Conservation (phyloP, 495 filamentous ascomycete genomes). For the Hypoxylon perforatum region DNA sequence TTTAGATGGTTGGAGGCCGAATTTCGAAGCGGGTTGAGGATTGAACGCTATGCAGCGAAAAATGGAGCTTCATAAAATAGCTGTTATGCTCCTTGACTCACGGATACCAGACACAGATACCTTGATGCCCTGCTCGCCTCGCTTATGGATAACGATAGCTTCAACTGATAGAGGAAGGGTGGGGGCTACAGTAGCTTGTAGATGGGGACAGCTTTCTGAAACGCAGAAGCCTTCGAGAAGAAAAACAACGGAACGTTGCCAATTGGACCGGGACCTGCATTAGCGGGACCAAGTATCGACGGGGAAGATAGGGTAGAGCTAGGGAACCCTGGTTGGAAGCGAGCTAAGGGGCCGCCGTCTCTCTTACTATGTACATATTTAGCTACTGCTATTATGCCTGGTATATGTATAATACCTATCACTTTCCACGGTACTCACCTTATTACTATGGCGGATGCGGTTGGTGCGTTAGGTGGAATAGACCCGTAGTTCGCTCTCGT, state of each 20-base stretch:
- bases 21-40: slow-evolving; percentile 8
- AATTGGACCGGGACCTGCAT: slow-evolving; percentile 44
- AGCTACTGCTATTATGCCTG: neutral
- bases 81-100: slow-evolving; percentile 15
- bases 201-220: slow-evolving; percentile 29
- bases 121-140: slow-evolving; percentile 29
- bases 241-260: slow-evolving; percentile 39
- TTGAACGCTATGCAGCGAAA: slow-evolving; percentile 30
- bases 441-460: slow-evolving; percentile 4
- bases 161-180: slow-evolving; percentile 2
- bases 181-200: slow-evolving; percentile 8
- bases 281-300: slow-evolving; percentile 39
- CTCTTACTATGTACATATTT: neutral
- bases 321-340: neutral
- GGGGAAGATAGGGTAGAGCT: slow-evolving; percentile 31
- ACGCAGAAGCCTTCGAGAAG: slow-evolving; percentile 43
- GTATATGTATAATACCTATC: slow-evolving; percentile 8
- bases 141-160: slow-evolving; percentile 38
- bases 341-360: slow-evolving; percentile 2
- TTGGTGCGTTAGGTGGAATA: slow-evolving; percentile 17
- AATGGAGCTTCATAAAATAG: slow-evolving; percentile 20
- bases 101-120: slow-evolving; percentile 3
- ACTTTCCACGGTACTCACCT: slow-evolving; percentile 11
- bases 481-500: slow-evolving; percentile 13
- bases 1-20: no score